A percentile compares a stretch with the other conserved stretches of the same genome.
These are phyloP conservation scores for Globisporangium paddicum DNA, from an alignment of 352 stramenopile species.

Conservation along the genomic window DNA sequence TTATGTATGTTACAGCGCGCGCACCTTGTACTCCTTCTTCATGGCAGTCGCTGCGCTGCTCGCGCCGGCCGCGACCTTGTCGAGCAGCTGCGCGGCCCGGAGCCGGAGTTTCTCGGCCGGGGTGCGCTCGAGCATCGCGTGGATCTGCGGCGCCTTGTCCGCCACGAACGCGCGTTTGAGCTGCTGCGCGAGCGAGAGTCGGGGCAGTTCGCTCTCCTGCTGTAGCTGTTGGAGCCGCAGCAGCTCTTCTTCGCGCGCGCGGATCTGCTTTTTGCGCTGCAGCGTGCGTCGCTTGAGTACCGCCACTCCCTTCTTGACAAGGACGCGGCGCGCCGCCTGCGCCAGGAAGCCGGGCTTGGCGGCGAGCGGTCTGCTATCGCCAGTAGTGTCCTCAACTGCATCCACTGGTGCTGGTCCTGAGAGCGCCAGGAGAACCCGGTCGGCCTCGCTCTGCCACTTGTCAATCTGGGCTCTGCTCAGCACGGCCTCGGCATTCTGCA, in stretches of 20 bases:
- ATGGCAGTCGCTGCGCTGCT: slow-evolving; percentile 25
- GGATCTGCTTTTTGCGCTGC: slow-evolving; percentile 41
- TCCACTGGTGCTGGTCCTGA: slow-evolving; percentile 15
- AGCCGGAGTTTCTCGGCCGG: slow-evolving; percentile 39
- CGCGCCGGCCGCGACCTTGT: slow-evolving; percentile 33
- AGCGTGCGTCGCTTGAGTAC: slow-evolving; percentile 34
- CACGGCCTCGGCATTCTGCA: slow-evolving; percentile 40
- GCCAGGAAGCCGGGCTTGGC: slow-evolving; percentile 14
- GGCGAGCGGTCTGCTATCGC: too few relatives aligned
- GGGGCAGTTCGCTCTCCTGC: slow-evolving; percentile 29
- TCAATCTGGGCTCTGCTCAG: slow-evolving; percentile 50
- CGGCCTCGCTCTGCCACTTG: slow-evolving; percentile 40
- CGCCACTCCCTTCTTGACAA: slow-evolving; percentile 43
- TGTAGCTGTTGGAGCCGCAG: slow-evolving; percentile 37
- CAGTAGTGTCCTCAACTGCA: neutral
- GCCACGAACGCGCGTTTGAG: slow-evolving; percentile 46
- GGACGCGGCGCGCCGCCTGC: slow-evolving; percentile 27
- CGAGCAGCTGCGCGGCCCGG: slow-evolving; percentile 38
- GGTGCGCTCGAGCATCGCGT: slow-evolving; percentile 48
- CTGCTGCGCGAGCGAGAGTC: slow-evolving; percentile 34
- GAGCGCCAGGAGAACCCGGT: slow-evolving; percentile 28
- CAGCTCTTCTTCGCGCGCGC: slow-evolving; percentile 47
- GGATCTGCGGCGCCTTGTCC: slow-evolving; percentile 45
- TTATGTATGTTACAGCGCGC: slow-evolving; percentile 30
- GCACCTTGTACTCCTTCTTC: slow-evolving; percentile 71